Percentiles rank a stretch among this genome's conserved stretches.
Conservation (phyloP, 108 stramenopile genomes). For the Epipyxis sp. region DNA sequence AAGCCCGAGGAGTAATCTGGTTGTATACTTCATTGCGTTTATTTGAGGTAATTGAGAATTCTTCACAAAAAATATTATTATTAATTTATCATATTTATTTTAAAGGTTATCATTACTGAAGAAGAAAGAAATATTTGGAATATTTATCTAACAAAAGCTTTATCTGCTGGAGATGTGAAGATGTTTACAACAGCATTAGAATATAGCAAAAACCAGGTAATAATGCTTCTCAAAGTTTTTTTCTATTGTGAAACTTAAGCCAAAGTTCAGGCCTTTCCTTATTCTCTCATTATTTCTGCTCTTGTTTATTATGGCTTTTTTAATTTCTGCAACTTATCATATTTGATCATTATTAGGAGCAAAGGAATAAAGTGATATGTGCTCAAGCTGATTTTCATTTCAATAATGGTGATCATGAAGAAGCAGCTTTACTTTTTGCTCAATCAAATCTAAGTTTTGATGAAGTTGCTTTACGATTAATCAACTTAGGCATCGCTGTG, state of each 20-base stretch:
- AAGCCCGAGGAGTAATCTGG: neutral
- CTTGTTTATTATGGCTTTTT: too few species aligned
- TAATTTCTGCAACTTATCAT: too few species aligned
- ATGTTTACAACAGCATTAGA: neutral
- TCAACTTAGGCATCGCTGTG: neutral
- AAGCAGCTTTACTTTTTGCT: neutral
- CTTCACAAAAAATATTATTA: too few species aligned
- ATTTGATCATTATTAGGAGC: too few species aligned
- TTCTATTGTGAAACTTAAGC: too few species aligned
- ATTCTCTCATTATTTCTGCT: too few species aligned
- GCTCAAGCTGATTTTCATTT: neutral
- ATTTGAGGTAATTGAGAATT: neutral
- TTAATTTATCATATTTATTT: too few species aligned
- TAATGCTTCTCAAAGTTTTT: too few species aligned
- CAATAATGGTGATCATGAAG: neutral
- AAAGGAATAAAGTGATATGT: neutral
- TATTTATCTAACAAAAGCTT: neutral
- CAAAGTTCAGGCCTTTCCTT: too few species aligned
- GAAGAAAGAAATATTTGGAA: constrained; percentile 8
- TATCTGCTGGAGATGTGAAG: neutral
- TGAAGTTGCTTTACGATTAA: constrained; percentile 4
- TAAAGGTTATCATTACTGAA: neutral
- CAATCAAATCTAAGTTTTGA: constrained; percentile 11
- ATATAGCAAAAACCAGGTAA: neutral
- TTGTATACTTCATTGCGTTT: neutral